Percentiles rank a stretch among this genome's conserved stretches.
Conservation (phyloP, 2,329 filamentous ascomycete species). For the Arthrobotrys entomopaga region DNA sequence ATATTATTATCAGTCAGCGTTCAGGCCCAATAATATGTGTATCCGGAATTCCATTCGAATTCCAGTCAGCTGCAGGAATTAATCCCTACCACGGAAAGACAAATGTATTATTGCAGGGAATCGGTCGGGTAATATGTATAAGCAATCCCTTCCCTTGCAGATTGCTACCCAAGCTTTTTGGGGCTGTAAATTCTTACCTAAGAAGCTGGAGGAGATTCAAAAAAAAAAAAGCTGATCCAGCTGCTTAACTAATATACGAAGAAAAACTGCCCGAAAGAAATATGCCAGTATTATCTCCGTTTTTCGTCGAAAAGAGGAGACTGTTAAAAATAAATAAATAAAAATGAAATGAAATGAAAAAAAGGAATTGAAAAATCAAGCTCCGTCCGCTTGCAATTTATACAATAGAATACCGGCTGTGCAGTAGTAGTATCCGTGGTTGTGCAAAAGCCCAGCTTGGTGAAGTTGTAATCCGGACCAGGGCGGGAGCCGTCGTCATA, state of each 20-base stretch:
- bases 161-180: too few relatives aligned
- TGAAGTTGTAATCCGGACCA: conserved; percentile 23
- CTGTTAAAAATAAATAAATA: too few relatives aligned
- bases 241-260: too few relatives aligned
- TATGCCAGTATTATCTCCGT: conserved; percentile 15
- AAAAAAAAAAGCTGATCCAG: conserved; percentile 4
- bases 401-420: conserved; percentile 1
- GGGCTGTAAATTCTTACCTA: conserved; percentile 34
- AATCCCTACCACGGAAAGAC: too few relatives aligned
- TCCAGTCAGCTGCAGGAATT: too few relatives aligned
- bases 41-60: too few relatives aligned
- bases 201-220: conserved; percentile 24
- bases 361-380: too few relatives aligned
- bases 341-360: too few relatives aligned
- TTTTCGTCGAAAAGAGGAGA: neutral
- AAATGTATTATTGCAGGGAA: too few relatives aligned
- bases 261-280: conserved; percentile 8
- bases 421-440: neutral
- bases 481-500: conserved; percentile 47
- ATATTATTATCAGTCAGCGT: neutral
- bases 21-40: neutral
- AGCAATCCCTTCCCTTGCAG: too few relatives aligned
- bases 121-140: too few relatives aligned
- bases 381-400: neutral
- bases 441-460: conserved; percentile 11